Base-by-base conservation (phyloP, 2,329 filamentous ascomycete species). In the Zymoseptoria pseudotritici region DNA sequence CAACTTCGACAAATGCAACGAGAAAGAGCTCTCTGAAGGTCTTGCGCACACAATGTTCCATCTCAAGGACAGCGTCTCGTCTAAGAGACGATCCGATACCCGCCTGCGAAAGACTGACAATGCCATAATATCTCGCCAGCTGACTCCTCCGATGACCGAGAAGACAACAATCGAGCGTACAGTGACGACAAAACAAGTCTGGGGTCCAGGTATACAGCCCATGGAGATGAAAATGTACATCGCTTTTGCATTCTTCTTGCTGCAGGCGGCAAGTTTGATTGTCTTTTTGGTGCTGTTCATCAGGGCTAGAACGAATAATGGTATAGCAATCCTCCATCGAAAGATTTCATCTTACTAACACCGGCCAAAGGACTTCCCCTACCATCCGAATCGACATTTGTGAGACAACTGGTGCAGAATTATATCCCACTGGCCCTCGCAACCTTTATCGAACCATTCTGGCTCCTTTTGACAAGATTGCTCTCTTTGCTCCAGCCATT, bases 401-500 rank as follows among this genome's bases (percentile, higher is more conserved):
- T 78, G 0, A 71, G 72, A 13, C 75, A 80, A 36, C 53, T 80
- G 0, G 19, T 80, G 0, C 72, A 77, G 52, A 79, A 77, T 53
- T 85, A 84, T 54, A 69, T 85, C 0, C 83, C 83, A 0, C 85
- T 82, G 0, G 73, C 77, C 0, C 72, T 86, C 3, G 80, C 82
- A 0, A 86, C 83, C 0, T 56, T 85, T 0, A 73, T 85, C 0
- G 84, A 87, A 42, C 83, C 84, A 0, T 75, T 82, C 1, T 84
- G 83, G 79, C 70, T 83, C 0, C 65, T 85, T 0, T 59, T 87
- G 0, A 86, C 83, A 50, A 75, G 83, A 0, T 57, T 81, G 0
- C 63, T 84, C 0, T 85, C 82, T 50, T 66, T 84, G 8, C 62
- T 86, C 0, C 79, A 84, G 29, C 84, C 84, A 0, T 80, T 84